These are phyloP conservation scores for Alternaria ventricosa DNA, from an alignment of 2,329 filamentous ascomycete genomes.

Conservation along the genomic window DNA sequence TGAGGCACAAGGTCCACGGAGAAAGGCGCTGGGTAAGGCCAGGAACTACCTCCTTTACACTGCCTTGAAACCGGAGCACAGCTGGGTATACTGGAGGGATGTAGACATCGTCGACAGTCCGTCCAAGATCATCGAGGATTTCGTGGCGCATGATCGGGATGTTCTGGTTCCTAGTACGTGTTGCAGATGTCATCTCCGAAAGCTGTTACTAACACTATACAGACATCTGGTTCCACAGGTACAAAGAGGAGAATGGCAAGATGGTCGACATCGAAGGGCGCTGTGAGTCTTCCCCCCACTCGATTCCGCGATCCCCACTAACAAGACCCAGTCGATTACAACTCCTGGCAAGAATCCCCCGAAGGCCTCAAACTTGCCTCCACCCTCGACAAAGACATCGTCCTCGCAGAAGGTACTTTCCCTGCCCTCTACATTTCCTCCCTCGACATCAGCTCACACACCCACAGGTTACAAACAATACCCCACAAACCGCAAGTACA, in stretches of 20 bases:
- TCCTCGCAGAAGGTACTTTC: slow-evolving; percentile 83
- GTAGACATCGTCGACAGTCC: slow-evolving; percentile 95
- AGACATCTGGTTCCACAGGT: slow-evolving; percentile 98
- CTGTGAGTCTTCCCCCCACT: slow-evolving; percentile 64
- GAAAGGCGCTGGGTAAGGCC: slow-evolving; percentile 88
- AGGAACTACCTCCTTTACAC: slow-evolving; percentile 89
- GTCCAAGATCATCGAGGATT: slow-evolving; percentile 87
- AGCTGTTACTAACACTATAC: slow-evolving; percentile 19
- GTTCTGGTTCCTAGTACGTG: slow-evolving; percentile 90
- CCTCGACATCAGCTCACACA: not conserved
- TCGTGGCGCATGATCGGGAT: slow-evolving; percentile 91
- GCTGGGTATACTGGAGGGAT: slow-evolving; percentile 99
- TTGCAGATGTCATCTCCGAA: not conserved
- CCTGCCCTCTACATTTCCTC: not conserved
- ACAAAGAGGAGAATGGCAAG: slow-evolving; percentile 69
- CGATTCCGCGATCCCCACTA: not conserved
- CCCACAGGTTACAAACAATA: slow-evolving; percentile 86
- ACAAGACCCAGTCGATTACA: slow-evolving; percentile 80
- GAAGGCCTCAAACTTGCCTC: slow-evolving; percentile 78
- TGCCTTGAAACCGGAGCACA: slow-evolving; percentile 89
- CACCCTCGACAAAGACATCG: slow-evolving; percentile 76
- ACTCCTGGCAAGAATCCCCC: slow-evolving; percentile 96
- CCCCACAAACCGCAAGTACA: slow-evolving; percentile 86
- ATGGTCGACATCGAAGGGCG: slow-evolving; percentile 84
- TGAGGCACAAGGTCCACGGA: slow-evolving; percentile 83